phyloP scores from a whole-genome alignment of 768 basidiomycete genomes.

The Pisolithus orientalis region DNA sequence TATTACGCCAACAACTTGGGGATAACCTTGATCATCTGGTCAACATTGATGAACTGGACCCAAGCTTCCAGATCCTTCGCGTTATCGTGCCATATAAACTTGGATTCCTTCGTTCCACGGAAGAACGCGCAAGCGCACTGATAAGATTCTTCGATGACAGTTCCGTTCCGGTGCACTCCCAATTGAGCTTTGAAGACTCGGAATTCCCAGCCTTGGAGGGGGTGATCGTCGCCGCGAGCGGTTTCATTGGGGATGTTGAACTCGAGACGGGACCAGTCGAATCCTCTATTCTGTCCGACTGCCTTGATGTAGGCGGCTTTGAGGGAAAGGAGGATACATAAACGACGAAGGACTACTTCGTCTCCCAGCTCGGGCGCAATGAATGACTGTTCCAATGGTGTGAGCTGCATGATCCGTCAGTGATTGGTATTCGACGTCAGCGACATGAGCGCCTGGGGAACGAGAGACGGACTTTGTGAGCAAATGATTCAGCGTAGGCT shows the following conservation, averaged over 20 bases:
- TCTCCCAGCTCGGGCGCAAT: conserved; percentile 48
- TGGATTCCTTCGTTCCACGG: conserved; percentile 56
- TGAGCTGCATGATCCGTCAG: conserved; percentile 30
- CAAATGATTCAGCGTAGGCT: conserved; percentile 64
- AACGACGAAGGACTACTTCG: conserved; percentile 62
- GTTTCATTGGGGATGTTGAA: conserved; percentile 64
- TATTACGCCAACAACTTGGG: conserved; percentile 61
- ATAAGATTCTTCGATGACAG: conserved; percentile 57
- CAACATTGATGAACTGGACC: conserved; percentile 81
- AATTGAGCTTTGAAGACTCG: conserved; percentile 70
- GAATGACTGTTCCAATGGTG: conserved; percentile 46
- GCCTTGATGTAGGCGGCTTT: conserved; percentile 82
- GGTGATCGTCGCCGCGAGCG: conserved; percentile 62
- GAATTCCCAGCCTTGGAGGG: conserved; percentile 81
- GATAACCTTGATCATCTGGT: conserved; percentile 75
- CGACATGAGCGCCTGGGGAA: not conserved
- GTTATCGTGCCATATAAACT: conserved; percentile 68
- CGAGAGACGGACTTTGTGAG: conserved; percentile 57
- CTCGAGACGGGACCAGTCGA: conserved; percentile 77
- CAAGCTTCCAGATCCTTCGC: conserved; percentile 64
- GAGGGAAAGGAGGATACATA: conserved; percentile 72
- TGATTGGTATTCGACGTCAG: not conserved
- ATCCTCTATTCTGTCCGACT: conserved; percentile 73
- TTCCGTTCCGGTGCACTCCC: conserved; percentile 54
- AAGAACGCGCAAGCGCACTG: conserved; percentile 77